phyloP scores from a whole-genome alignment of 2,329 filamentous ascomycete species.

The Penicillium brevicompactum region DNA sequence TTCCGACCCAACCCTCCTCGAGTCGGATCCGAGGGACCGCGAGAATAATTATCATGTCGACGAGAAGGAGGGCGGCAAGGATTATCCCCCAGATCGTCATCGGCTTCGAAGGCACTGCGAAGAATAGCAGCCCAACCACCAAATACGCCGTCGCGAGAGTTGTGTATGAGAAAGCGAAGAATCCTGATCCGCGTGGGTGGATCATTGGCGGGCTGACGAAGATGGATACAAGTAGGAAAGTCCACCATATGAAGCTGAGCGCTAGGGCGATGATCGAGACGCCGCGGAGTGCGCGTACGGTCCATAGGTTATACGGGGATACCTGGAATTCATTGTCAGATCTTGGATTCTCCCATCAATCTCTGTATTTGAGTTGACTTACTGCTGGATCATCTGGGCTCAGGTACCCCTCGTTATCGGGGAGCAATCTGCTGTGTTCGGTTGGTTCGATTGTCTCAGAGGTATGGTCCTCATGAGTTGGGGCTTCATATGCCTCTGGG shows the following conservation, averaged over 20 bases:
- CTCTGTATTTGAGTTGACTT: not conserved
- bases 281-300: slow-evolving; percentile 76
- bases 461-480: not conserved
- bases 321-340: slow-evolving; percentile 45
- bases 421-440: slow-evolving; percentile 25
- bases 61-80: slow-evolving; percentile 66
- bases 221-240: slow-evolving; percentile 79
- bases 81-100: slow-evolving; percentile 73
- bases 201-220: slow-evolving; percentile 90
- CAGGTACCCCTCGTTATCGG: slow-evolving; percentile 15
- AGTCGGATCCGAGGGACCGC: slow-evolving; percentile 72
- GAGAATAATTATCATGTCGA: slow-evolving; percentile 79
- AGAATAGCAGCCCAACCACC: slow-evolving; percentile 79
- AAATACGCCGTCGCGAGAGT: slow-evolving; percentile 77
- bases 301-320: slow-evolving; percentile 93
- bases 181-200: slow-evolving; percentile 85
- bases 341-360: not conserved
- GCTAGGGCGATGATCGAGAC: slow-evolving; percentile 75
- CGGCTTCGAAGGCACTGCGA: slow-evolving; percentile 77
- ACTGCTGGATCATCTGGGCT: slow-evolving; percentile 28
- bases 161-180: slow-evolving; percentile 83
- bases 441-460: slow-evolving; percentile 25
- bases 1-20: slow-evolving; percentile 92
- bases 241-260: slow-evolving; percentile 88
- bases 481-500: not conserved